Base-by-base conservation (phyloP, 169 alveolate genomes). In the Plasmodium falciparum region DNA sequence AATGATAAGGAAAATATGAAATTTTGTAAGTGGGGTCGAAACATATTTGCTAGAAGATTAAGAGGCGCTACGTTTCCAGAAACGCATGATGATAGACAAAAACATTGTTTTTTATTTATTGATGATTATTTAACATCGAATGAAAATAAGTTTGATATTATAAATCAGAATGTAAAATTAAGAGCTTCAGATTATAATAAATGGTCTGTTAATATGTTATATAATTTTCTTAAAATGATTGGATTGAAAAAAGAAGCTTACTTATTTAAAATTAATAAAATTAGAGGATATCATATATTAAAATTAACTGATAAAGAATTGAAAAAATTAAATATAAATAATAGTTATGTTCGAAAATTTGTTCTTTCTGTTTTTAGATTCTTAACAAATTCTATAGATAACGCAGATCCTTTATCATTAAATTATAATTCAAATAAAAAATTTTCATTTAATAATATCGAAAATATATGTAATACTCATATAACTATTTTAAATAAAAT, bases 311-410 rank as follows among this genome's bases (percentile, higher is more conserved):
- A 92, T 45, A 75, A 69, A 15, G 88, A 74, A 8, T 50, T 92
- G 12, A 65, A 88, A 78, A 69, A 74, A 24, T 29, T 92, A 20
- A 92, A 89, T 56, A 66, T 92, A 85, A 74, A 70, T 8, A 88
- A 92, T 75, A 9, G 33, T 6, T 92, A 92, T 72, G 76, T 76
- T 26, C 52, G 95, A 33, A 88, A 65, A 78, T 92, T 78, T 63
- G 88, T 92, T 11, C 49, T 78, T 15, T 89, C 89, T 66, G 89
- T 92, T 61, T 92, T 92, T 70, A 71, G 80, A 11, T 90, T 75
- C 50, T 88, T 92, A 43, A 90, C 90, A 26, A 88, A 75, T 71
- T 92, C 88, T 12, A 26, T 92, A 24, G 95, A 92, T 71, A 76
- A 67, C 47, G 91, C 92, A 45, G 95, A 92, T 88, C 91, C 91